Evolutionary conservation across 768 basidiomycete species (phyloP).

Genomic region (Peribolospora kevripleyi): DNA sequence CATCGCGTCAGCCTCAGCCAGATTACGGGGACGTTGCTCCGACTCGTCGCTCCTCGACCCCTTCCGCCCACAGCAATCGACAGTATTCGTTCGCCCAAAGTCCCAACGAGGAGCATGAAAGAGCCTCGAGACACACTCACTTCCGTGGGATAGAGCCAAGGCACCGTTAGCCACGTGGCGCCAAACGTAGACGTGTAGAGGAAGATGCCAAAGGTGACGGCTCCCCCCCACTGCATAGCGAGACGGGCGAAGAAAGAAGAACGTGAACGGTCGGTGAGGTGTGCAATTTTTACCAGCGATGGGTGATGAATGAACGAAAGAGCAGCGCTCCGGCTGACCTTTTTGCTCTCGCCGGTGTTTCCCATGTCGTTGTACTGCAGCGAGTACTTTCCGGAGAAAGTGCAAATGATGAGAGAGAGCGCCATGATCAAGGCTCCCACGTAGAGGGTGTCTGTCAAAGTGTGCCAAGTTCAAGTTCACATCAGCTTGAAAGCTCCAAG

Average conservation of each 20-base stretch:
- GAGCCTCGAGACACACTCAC: neutral
- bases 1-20: no score
- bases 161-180: conserved; percentile 1
- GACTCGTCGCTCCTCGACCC: no score
- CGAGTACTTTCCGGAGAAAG: neutral
- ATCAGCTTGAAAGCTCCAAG: no score
- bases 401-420: neutral
- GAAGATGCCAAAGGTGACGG: no score
- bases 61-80: neutral
- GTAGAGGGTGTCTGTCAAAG: neutral
- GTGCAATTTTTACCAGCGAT: no score
- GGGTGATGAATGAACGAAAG: no score
- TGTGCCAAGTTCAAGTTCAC: no score
- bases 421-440: neutral
- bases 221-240: neutral
- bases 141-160: neutral
- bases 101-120: neutral
- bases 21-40: no score
- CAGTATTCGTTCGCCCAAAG: neutral
- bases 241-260: neutral
- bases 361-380: neutral
- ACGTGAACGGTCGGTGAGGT: neutral
- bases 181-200: neutral
- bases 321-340: no score
- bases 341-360: neutral